Percentiles rank a stretch among this genome's conserved stretches.
phyloP scores from a whole-genome alignment of 495 filamentous ascomycete genomes.

The Cairneyella variabilis region DNA sequence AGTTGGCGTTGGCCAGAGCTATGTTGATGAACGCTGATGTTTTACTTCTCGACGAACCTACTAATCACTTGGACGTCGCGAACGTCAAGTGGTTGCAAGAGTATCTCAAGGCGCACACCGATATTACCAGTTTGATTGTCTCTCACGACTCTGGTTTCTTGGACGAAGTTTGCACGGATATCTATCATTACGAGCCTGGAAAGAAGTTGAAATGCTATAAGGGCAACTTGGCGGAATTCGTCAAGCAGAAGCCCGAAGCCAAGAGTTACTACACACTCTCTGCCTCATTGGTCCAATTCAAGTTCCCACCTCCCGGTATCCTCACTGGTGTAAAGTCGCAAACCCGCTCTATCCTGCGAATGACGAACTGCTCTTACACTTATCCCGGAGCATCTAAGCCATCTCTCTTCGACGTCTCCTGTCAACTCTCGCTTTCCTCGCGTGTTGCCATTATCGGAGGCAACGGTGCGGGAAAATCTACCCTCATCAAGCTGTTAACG shows the following conservation, averaged over 20 bases:
- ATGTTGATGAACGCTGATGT: constrained; percentile 98
- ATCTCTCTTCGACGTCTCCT: constrained; percentile 80
- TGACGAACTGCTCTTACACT: constrained; percentile 85
- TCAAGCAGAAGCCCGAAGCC: constrained; percentile 88
- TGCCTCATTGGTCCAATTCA: constrained; percentile 87
- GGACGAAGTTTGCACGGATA: constrained; percentile 95
- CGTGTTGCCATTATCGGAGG: constrained; percentile 93
- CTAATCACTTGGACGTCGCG: constrained; percentile 94
- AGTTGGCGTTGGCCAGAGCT: constrained; percentile 90
- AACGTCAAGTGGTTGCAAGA: constrained; percentile 95
- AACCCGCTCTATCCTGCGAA: constrained; percentile 90
- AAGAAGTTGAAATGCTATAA: constrained; percentile 96
- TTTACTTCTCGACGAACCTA: constrained; percentile 94
- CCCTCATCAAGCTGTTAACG: constrained; percentile 96
- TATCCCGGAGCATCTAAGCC: constrained; percentile 86
- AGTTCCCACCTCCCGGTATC: constrained; percentile 94
- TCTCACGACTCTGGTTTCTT: constrained; percentile 97
- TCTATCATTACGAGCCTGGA: constrained; percentile 93
- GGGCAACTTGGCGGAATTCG: constrained; percentile 91
- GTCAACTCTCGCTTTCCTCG: constrained; percentile 82
- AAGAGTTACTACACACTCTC: constrained; percentile 99
- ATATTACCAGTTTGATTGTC: constrained; percentile 97
- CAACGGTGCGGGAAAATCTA: constrained; percentile 98
- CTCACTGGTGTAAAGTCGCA: constrained; percentile 90
- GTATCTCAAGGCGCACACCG: constrained; percentile 91